phyloP scores from a whole-genome alignment of 2,329 filamentous ascomycete species.

The Aspergillus novoparasiticus region DNA sequence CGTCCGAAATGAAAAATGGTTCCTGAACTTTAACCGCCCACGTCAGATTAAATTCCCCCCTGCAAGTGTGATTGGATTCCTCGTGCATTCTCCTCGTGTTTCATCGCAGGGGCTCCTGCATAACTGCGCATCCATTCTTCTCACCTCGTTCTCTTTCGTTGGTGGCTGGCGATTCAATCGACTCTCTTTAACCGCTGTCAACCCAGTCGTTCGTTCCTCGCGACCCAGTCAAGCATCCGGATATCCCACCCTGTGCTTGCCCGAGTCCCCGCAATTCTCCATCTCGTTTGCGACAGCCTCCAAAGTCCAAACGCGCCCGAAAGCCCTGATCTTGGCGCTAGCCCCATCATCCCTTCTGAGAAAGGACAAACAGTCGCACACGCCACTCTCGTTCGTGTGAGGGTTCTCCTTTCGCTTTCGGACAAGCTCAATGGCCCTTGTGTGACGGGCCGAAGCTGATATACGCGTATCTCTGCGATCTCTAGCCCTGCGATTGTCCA shows the following conservation, averaged over 20 bases:
- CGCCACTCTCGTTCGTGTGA: neutral
- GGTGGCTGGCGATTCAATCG: neutral
- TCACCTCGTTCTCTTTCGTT: neutral
- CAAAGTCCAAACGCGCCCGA: slow-evolving; percentile 16
- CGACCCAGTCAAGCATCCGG: neutral
- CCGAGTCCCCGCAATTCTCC: slow-evolving; percentile 4
- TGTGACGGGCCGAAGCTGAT: slow-evolving; percentile 13
- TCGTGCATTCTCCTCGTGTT: neutral
- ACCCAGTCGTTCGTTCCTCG: neutral
- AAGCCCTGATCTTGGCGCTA: slow-evolving; percentile 20
- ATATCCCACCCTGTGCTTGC: slow-evolving; percentile 4
- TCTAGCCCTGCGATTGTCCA: slow-evolving; percentile 10
- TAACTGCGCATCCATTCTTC: slow-evolving; percentile 8
- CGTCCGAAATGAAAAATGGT: neutral
- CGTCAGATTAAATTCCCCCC: no score
- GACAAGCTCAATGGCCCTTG: slow-evolving; percentile 13
- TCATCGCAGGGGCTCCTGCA: neutral
- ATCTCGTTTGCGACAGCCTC: neutral
- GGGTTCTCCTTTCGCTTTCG: slow-evolving; percentile 7
- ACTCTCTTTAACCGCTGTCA: slow-evolving; percentile 4
- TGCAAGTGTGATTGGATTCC: neutral
- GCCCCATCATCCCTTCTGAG: slow-evolving; percentile 6
- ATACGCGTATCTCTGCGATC: slow-evolving; percentile 11
- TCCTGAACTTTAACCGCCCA: slow-evolving; percentile 3
- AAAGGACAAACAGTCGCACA: neutral